Evolutionary conservation across 1,139 yeast genomes (phyloP).

Genomic region (Sugiyamaella castrensis): DNA sequence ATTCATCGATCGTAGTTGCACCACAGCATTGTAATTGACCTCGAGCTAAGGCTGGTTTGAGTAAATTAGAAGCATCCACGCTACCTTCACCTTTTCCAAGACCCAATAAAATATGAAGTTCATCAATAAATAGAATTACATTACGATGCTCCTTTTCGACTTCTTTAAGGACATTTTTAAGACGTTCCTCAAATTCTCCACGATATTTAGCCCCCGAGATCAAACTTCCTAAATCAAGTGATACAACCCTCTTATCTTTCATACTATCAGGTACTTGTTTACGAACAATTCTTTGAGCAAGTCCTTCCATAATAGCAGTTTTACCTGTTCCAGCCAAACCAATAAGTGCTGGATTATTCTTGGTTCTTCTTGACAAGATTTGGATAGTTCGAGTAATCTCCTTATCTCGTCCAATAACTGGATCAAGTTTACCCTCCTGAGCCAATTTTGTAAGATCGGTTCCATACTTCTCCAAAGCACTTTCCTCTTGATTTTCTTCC

Average conservation of each 20-base stretch:
- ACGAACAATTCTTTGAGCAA: conserved; percentile 86
- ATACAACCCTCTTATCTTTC: conserved; percentile 76
- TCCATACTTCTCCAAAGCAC: conserved; percentile 83
- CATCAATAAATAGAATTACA: conserved; percentile 86
- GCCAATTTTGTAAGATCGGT: conserved; percentile 85
- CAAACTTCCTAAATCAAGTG: conserved; percentile 83
- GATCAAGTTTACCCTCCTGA: conserved; percentile 85
- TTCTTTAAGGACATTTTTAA: conserved; percentile 80
- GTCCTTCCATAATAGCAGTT: conserved; percentile 93
- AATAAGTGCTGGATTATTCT: conserved; percentile 88
- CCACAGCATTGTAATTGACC: conserved; percentile 94
- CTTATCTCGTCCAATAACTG: conserved; percentile 95
- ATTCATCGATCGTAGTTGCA: conserved; percentile 90
- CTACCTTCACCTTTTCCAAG: conserved; percentile 94
- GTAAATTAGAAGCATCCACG: conserved; percentile 88
- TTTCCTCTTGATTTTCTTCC: conserved; percentile 46
- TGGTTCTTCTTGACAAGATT: conserved; percentile 85
- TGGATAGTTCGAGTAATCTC: conserved; percentile 92
- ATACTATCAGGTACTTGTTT: conserved; percentile 94
- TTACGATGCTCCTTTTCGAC: conserved; percentile 78
- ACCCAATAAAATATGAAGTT: conserved; percentile 85
- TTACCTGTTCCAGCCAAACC: conserved; percentile 99
- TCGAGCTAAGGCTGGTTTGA: conserved; percentile 92
- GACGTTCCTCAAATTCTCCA: conserved; percentile 92
- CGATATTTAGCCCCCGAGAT: conserved; percentile 93